Base-by-base conservation (phyloP, 176 grass and related monocot species). In the Triticum aestivum region DNA sequence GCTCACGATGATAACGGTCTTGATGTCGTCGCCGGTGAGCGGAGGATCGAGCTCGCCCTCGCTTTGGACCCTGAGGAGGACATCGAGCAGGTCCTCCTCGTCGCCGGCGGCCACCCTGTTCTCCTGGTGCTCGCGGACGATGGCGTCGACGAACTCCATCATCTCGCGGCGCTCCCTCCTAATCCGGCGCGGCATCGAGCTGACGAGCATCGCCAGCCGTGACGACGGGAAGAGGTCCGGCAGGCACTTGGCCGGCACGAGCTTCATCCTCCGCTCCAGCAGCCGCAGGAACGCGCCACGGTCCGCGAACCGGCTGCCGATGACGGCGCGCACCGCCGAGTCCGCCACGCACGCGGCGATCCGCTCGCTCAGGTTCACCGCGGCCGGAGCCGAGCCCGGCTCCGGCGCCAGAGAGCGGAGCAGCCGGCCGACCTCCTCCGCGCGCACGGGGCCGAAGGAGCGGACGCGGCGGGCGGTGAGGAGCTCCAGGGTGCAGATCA, bases 401-500 rank as follows among this genome's bases (percentile, higher is more conserved):
- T 47, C 44, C 13, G 5, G 3, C 66, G 32, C 41, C 29, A 78
- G 17, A 0, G 75, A 52, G 15, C 8, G 51, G 14, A 87, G 61
- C 24, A 90, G n/a, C 38, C 69, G 80, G 3, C 44, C 24, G 1
- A 79, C 77, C 83, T 93, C 91, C 3, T 86, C 69, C 58, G 79
- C 81, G 24, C 82, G 82, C 6, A 89, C 78, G 10, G 34, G 24
- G 0, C 45, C 5, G 65, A 90, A 93, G 14, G 88, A 93, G 1
- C 68, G 69, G 30, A 90, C 88, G 30, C 91, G 65, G 30, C 81
- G 87, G 13, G 85, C 8, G 56, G 64, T 90, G 8, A 93, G 20
- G 8, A 90, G 44, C 44, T 47, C 11, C 0, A 47, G 44, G 44
- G 44, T 47, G 44, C 44, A 47, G 44, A 47, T 47, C 78, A 39